Base-by-base conservation (phyloP, 805 yeast genomes). In the Kodamaea sagamina region DNA sequence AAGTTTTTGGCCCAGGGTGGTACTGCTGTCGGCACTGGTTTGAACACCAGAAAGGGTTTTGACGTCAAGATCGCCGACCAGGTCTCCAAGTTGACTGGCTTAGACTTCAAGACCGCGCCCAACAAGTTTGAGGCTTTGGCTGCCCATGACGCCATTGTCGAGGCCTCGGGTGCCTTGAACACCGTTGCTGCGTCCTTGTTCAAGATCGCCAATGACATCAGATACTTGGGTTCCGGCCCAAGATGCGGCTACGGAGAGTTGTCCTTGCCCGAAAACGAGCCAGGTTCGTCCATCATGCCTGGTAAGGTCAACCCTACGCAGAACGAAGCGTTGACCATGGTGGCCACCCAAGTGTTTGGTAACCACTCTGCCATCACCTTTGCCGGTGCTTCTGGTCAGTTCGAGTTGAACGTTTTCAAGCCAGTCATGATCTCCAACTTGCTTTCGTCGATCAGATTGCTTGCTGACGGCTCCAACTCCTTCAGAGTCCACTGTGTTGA, bases 251-350 rank as follows among this genome's bases (percentile, higher is more conserved):
- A 93, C 72, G 97, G 97, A 44, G 99, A 93, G 73, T 81, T 93
- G 55, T 63, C 89, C 19, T 76, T 93, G 57, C 99, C 99, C 51
- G 98, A 92, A 75, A 93, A 93, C 71, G 99, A 93, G 75, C 99
- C 99, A 45, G 99, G 99, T 62, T 89, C 97, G 47, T 89, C 97
- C 21, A 93, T 93, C 70, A 93, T 93, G 99, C 99, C 99, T 41
- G 99, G 99, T 65, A 93, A 93, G 75, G 97, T 93, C 51, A 93
- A 93, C 79, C 99, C 99, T 53, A 93, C 99, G 44, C 99, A 93
- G 77, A 90, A 90, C 69, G 99, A 93, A 78, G 99, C 99, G 43
- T 74, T 93, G 66, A 93, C 98, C 52, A 95, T 93, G 96, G 97
- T 92, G 49, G 89, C 96, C 65, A 81, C 93, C 51, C 99, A 93